Evolutionary conservation across 2,329 filamentous ascomycete species (phyloP), one percentile per base, ranked within the genome.

Genomic region (Penicillium brasilianum): DNA sequence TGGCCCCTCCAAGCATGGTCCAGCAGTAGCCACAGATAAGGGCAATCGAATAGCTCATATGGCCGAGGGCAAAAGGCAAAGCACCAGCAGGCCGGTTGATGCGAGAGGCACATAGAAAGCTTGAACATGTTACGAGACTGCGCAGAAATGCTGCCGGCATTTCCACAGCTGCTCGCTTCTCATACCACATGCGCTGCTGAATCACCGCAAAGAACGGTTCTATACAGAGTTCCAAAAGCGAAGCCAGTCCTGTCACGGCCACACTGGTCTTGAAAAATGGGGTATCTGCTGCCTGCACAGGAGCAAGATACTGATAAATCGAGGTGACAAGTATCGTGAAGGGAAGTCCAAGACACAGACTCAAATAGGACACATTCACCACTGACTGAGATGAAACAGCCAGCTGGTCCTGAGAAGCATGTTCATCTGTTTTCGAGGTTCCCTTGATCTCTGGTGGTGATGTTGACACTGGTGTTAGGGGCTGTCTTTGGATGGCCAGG

Each of bases 141-240:
- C 92, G 89, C 36, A 88, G 71, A 51, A 96, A 84, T 0, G 93
- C 95, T 22, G 92, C 93, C 25, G 84, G 76, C n/a, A 90, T 90
- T 79, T 99, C 96, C 51, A 94, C 92, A 3, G 85, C 82, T 1
- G 93, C 95, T 34, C 95, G 87, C 14, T 90, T 88, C 58, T 88
- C 89, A 72, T 96, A 96, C 28, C 90, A 84, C 67, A 96, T 85
- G 52, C 89, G 87, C 64, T 91, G 89, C 77, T 97, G 93, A 64
- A 94, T 88, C 36, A 96, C 86, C 1, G 93, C 91, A 76, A 98
- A 99, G 56, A 89, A 90, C 0, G 95, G 95, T 78, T 99, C 95
- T 1, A 90, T 88, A 1, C 92, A 77, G 14, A 99, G 84, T 78
- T 99, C 95, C 3, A 96, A 71, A 43, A 88, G 72, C 1, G 85